These are phyloP conservation scores for Penicillium arizonense DNA, from an alignment of 495 filamentous ascomycete species.

Conservation along the genomic window DNA sequence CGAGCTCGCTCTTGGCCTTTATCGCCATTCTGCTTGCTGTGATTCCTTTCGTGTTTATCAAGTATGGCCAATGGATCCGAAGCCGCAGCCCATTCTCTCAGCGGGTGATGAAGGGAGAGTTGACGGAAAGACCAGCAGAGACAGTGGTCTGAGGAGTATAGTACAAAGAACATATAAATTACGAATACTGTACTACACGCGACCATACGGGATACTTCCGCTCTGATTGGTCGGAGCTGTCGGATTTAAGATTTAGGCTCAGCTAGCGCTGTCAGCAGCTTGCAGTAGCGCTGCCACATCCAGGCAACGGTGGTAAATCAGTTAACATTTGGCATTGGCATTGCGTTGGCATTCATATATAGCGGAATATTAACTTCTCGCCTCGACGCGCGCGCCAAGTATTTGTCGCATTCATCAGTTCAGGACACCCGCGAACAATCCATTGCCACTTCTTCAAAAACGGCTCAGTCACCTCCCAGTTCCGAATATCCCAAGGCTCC, in stretches of 20 bases:
- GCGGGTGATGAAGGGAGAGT: not conserved
- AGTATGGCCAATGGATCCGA: constrained; percentile 24
- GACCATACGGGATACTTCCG: no score
- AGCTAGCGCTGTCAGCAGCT: constrained; percentile 12
- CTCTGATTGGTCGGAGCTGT: not conserved
- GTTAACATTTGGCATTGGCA: not conserved
- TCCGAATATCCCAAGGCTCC: constrained; percentile 43
- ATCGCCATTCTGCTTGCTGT: constrained; percentile 29
- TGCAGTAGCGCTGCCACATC: not conserved
- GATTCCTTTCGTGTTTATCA: constrained; percentile 34
- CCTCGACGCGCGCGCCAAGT: constrained; percentile 46
- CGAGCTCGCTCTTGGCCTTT: constrained; percentile 35
- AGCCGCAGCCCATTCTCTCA: constrained; percentile 15
- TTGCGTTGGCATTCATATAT: constrained; percentile 21
- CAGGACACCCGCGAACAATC: constrained; percentile 48
- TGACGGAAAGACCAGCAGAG: not conserved
- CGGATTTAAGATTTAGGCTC: constrained; percentile 3
- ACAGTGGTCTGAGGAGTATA: not conserved
- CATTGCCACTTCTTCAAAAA: constrained; percentile 53
- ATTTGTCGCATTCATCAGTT: constrained; percentile 49
- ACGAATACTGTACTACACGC: no score
- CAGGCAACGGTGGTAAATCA: not conserved
- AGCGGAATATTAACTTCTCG: constrained; percentile 46
- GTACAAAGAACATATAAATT: no score
- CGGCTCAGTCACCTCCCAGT: constrained; percentile 50